Conservation (phyloP, 2,329 filamentous ascomycete species). For the Sporothrix protearum region DNA sequence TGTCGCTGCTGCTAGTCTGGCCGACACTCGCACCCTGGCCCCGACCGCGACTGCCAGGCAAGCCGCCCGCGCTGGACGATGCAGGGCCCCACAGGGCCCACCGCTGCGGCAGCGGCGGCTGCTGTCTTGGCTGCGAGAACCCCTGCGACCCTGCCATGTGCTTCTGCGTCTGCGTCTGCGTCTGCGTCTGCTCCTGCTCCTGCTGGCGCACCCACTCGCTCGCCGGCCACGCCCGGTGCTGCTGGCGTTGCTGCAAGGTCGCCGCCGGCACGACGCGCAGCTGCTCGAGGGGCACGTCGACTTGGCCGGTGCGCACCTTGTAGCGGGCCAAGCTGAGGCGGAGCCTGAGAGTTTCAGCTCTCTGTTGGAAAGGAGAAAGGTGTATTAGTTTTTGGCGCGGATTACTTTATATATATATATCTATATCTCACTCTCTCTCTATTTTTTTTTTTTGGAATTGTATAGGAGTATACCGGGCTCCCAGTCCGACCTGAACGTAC, state of each 20-base stretch:
- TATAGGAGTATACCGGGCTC: too few relatives aligned
- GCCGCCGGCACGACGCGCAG: slow-evolving; percentile 45
- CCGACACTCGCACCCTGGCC: neutral
- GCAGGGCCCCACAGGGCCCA: slow-evolving; percentile 18
- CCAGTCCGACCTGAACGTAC: too few relatives aligned
- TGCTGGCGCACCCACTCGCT: slow-evolving; percentile 23
- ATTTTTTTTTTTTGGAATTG: too few relatives aligned
- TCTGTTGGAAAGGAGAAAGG: slow-evolving; percentile 39
- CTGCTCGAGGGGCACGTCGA: slow-evolving; percentile 59
- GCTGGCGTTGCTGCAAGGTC: slow-evolving; percentile 16
- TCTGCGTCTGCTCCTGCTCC: slow-evolving; percentile 22
- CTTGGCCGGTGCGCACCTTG: slow-evolving; percentile 71
- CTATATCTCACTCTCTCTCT: too few relatives aligned
- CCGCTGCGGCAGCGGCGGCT: slow-evolving; percentile 13
- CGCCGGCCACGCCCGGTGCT: slow-evolving; percentile 1
- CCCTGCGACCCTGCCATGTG: neutral
- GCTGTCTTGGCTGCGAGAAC: neutral
- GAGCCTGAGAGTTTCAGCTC: slow-evolving; percentile 62
- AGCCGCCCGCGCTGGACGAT: neutral
- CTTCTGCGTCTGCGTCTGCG: slow-evolving; percentile 20
- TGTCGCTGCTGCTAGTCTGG: slow-evolving; percentile 1
- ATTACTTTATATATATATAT: neutral
- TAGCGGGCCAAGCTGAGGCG: slow-evolving; percentile 70
- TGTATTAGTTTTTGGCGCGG: neutral
- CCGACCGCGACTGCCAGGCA: neutral